These are phyloP conservation scores for Coleophoma eucalyptorum DNA, from an alignment of 2,329 filamentous ascomycete species.

Conservation along the genomic window DNA sequence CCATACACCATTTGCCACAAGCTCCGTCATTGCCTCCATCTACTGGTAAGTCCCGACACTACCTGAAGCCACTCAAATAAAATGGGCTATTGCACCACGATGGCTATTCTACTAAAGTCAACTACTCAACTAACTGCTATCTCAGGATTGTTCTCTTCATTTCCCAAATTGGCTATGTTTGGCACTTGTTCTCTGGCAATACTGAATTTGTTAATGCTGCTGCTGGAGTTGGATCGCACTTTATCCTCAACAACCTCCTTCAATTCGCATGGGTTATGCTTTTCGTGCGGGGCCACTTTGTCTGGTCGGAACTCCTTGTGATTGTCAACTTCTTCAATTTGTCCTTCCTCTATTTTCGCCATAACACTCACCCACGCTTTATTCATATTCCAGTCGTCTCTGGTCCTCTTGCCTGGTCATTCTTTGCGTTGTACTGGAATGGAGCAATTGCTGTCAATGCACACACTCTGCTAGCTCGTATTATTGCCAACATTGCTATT, in stretches of 20 bases:
- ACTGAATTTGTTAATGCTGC: conserved; percentile 61
- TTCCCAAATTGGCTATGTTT: conserved; percentile 72
- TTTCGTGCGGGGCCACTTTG: conserved; percentile 73
- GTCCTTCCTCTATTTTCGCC: conserved; percentile 73
- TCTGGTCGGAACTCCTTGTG: conserved; percentile 71
- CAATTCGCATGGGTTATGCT: conserved; percentile 80
- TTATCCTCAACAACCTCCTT: conserved; percentile 81
- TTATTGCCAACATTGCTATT: conserved; percentile 83
- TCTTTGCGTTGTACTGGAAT: conserved; percentile 85
- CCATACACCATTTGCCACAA: conserved; percentile 72
- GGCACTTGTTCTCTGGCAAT: conserved; percentile 69
- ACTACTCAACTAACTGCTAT: not conserved
- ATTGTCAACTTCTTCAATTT: conserved; percentile 82
- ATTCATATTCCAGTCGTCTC: conserved; percentile 75
- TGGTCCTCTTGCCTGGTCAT: conserved; percentile 80
- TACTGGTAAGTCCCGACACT: conserved; percentile 62
- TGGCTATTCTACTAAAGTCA: not conserved
- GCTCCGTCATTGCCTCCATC: conserved; percentile 58
- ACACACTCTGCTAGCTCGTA: conserved; percentile 62
- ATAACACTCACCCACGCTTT: conserved; percentile 65
- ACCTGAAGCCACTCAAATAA: not conserved
- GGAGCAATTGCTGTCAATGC: conserved; percentile 78
- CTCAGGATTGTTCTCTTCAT: conserved; percentile 68
- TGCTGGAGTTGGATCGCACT: conserved; percentile 76
- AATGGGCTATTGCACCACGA: too few relatives aligned